These are phyloP conservation scores for Caryocar brasiliense DNA, from an alignment of 441 rosid genomes.

Conservation along the genomic window DNA sequence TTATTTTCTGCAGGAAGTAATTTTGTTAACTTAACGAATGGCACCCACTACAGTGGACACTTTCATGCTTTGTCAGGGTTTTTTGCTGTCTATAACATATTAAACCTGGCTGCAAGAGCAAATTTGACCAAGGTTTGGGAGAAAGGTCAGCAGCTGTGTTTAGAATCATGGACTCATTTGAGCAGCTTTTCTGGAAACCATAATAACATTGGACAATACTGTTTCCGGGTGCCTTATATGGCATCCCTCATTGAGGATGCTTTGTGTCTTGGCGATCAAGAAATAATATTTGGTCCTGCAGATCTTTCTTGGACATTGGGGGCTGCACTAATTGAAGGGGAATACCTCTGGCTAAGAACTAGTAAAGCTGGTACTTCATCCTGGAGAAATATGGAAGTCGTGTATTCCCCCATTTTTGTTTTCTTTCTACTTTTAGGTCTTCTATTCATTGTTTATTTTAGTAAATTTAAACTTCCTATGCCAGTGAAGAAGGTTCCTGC, in stretches of 20 bases:
- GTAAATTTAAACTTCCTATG: conserved; percentile 42
- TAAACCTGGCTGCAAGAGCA: conserved; percentile 31
- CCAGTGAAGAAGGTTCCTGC: conserved; percentile 25
- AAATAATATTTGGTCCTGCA: conserved; percentile 41
- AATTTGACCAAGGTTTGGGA: conserved; percentile 32
- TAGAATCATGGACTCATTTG: conserved; percentile 17
- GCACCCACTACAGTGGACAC: conserved; percentile 9
- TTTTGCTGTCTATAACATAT: conserved; percentile 30
- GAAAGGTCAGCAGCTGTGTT: conserved; percentile 40
- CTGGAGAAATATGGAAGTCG: conserved; percentile 4
- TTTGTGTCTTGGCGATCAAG: conserved; percentile 25
- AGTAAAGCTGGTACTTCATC: conserved; percentile 5
- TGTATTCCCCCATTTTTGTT: conserved; percentile 26
- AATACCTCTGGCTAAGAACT: conserved; percentile 18
- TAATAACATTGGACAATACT: conserved; percentile 23
- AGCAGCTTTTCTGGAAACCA: conserved; percentile 14
- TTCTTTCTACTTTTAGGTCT: conserved; percentile 30
- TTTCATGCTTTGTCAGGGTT: conserved; percentile 60
- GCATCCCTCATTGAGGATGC: conserved; percentile 37
- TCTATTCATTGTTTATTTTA: conserved; percentile 20
- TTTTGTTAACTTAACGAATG: conserved; percentile 19
- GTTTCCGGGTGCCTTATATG: conserved; percentile 42
- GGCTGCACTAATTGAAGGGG: conserved; percentile 45
- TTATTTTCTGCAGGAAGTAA: conserved; percentile 25
- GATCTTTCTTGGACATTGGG: conserved; percentile 63